Evolutionary conservation across 768 basidiomycete species (phyloP).

Genomic region (Lentinula lateritia): DNA sequence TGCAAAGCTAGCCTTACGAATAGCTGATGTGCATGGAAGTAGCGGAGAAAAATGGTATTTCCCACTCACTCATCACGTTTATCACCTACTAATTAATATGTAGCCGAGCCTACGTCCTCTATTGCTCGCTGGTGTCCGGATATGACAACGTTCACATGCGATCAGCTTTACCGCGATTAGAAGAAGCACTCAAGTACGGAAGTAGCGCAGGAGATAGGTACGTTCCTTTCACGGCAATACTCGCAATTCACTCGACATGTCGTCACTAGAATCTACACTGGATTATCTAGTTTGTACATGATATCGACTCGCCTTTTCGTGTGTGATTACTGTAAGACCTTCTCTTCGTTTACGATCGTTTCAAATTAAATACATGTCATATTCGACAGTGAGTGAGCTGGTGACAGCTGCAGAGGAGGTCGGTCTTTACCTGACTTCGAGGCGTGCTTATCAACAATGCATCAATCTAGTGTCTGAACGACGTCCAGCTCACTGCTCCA

Average conservation of each 20-base stretch:
- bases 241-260: background rate
- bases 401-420: conserved; percentile 60
- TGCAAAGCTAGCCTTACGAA: conserved; percentile 58
- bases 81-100: background rate
- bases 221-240: conserved; percentile 1
- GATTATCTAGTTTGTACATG: conserved; percentile 52
- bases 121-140: conserved; percentile 57
- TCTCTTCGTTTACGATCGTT: background rate
- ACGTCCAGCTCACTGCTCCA: conserved; percentile 52
- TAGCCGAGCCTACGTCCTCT: conserved; percentile 59
- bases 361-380: background rate
- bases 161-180: conserved; percentile 52
- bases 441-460: background rate
- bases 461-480: conserved; percentile 43
- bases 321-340: conserved; percentile 52
- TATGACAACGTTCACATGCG: conserved; percentile 65
- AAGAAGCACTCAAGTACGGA: conserved; percentile 60
- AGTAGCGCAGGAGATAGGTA: conserved; percentile 66
- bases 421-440: conserved; percentile 4
- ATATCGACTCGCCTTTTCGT: conserved; percentile 51
- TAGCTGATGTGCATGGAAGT: conserved; percentile 61
- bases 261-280: conserved; percentile 49
- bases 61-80: background rate
- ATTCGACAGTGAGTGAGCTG: conserved; percentile 48
- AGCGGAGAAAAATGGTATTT: conserved; percentile 63